Evolutionary conservation across 192 early-diverging fungal species (phyloP).

Genomic region (Backusella mclennaniae): DNA sequence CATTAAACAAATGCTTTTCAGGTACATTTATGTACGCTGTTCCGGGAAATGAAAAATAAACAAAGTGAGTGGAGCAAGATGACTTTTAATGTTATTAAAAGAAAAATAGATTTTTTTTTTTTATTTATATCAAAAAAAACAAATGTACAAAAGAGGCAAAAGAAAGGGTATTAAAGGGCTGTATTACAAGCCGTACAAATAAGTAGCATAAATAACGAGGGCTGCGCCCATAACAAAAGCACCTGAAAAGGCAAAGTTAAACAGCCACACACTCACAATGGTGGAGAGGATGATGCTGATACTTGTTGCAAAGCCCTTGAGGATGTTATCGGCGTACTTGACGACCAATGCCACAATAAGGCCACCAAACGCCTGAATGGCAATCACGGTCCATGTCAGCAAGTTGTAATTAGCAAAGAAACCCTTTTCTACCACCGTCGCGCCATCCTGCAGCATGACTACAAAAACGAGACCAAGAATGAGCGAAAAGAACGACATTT

Average conservation of each 20-base stretch:
- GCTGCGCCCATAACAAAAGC: conserved; percentile 72
- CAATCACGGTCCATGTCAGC: conserved; percentile 82
- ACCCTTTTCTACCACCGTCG: conserved; percentile 62
- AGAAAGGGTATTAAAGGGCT: neutral
- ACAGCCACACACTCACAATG: conserved; percentile 79
- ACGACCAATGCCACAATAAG: conserved; percentile 95
- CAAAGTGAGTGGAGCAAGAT: neutral
- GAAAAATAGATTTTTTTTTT: neutral
- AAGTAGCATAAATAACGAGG: conserved; percentile 76
- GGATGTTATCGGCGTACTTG: conserved; percentile 97
- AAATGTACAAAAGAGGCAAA: conserved; percentile 4
- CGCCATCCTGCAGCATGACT: conserved; percentile 77
- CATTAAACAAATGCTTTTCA: neutral
- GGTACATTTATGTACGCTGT: neutral
- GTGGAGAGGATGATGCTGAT: conserved; percentile 93
- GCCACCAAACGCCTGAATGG: conserved; percentile 88
- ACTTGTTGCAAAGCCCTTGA: conserved; percentile 98
- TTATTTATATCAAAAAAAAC: neutral
- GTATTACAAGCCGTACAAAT: conserved; percentile 61
- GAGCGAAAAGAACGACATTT: conserved; percentile 84
- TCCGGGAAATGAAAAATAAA: neutral
- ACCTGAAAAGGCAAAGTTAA: conserved; percentile 73
- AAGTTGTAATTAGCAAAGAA: conserved; percentile 91
- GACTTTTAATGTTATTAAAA: neutral
- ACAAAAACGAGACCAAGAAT: conserved; percentile 79